Base-by-base conservation (phyloP, 2,329 filamentous ascomycete species). In the Alternaria triticimaculans region DNA sequence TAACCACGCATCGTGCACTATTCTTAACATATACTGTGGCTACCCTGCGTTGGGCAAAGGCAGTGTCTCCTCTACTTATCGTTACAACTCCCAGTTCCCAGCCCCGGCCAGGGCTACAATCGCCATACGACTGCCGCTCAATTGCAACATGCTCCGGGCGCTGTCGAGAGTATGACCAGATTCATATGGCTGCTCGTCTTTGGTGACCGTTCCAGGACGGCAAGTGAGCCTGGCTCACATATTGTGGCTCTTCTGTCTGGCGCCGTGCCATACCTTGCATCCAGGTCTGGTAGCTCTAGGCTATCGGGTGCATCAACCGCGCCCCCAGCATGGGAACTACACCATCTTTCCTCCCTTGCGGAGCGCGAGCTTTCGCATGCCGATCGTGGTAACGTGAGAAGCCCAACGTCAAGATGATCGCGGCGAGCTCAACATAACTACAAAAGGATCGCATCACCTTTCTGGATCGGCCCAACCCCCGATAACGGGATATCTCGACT, bases 201-300 rank as follows among this genome's bases (percentile, higher is more conserved):
- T 53, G 49, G 21, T 12, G 20, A 53, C 20, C 23, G 30, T 12
- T 57, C 23, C 37, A 41, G 58, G 30, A 33, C 54, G 26, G 18
- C 55, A 50, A 45, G 55, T 58, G 54, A 58, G 26, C 41, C 43
- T 51, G 25, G 46, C 53, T 21, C 28, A n/a, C 53, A 26, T 61
- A 55, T 51, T 57, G 25, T 48, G 45, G 30, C 15, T 51, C 33
- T 43, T 56, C 14, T 41, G 44, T 61, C 15, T 46, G 56, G 45
- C 46, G n/a, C 44, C 37, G 37, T 53, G 49, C 20, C 30, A 45
- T 53, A n/a, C 37, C 41, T 41, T 58, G 41, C 59, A 45, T 44
- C 46, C 23, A 45, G 28, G 45, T 37, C 43, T 55, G 46, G 55
- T 25, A 46, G 59, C 59, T 55, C 37, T 48, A 62, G 49, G 59